phyloP scores from a whole-genome alignment of 1,284 basidiomycete species.

The Boletellus dicymbophilus region DNA sequence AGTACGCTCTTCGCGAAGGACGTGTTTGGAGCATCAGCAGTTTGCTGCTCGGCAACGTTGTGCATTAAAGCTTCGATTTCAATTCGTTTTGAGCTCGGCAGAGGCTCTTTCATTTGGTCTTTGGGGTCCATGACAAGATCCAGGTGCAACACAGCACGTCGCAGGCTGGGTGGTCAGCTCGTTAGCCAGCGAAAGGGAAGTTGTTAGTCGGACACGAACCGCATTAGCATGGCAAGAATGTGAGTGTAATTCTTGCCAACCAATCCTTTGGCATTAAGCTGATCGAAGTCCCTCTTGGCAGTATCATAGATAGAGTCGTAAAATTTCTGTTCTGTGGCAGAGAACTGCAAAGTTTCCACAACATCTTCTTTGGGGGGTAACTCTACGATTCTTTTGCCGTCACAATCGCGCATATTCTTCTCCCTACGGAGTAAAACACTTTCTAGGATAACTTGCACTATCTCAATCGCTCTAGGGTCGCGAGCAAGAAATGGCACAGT shows the following conservation, averaged over 20 bases:
- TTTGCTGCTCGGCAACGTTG: slow-evolving; percentile 51
- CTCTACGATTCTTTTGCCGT: slow-evolving; percentile 89
- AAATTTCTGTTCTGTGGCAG: slow-evolving; percentile 74
- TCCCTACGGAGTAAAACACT: slow-evolving; percentile 90
- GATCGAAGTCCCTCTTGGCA: slow-evolving; percentile 74
- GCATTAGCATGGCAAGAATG: slow-evolving; percentile 91
- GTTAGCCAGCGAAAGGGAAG: neutral
- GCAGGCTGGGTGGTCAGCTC: slow-evolving; percentile 52
- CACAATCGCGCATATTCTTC: slow-evolving; percentile 89
- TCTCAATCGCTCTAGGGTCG: slow-evolving; percentile 89
- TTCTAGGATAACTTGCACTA: slow-evolving; percentile 92
- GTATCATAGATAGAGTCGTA: slow-evolving; percentile 77
- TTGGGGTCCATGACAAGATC: slow-evolving; percentile 65
- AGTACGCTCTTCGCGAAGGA: slow-evolving; percentile 69
- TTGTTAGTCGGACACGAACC: slow-evolving; percentile 41
- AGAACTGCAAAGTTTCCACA: slow-evolving; percentile 76
- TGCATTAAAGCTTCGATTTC: slow-evolving; percentile 67
- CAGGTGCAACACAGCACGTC: slow-evolving; percentile 87
- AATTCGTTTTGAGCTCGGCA: slow-evolving; percentile 38
- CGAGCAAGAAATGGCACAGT: slow-evolving; percentile 86
- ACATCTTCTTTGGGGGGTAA: slow-evolving; percentile 81
- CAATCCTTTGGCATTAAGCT: slow-evolving; percentile 73
- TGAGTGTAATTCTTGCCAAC: slow-evolving; percentile 87
- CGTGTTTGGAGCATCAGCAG: slow-evolving; percentile 34
- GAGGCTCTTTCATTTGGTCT: slow-evolving; percentile 41